phyloP scores from a whole-genome alignment of 352 stramenopile species.

The Phytophthora cactorum region DNA sequence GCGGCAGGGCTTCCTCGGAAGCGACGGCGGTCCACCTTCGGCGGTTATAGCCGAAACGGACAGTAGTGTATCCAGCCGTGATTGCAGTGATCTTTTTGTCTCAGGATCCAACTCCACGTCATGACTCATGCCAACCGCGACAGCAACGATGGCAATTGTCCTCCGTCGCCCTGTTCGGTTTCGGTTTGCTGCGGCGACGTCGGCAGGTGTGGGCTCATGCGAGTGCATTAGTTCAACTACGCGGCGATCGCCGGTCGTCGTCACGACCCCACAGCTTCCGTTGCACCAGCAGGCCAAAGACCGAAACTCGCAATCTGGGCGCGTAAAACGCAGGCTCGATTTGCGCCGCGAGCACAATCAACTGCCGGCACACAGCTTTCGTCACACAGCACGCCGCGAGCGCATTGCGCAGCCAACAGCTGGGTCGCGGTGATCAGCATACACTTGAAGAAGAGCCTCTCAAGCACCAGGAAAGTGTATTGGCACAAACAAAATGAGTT shows the following conservation, averaged over 20 bases:
- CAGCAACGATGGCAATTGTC: conserved; percentile 1
- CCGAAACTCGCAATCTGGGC: conserved; percentile 6
- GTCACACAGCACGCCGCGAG: conserved; percentile 3
- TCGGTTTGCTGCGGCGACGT: neutral
- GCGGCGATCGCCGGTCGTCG: conserved; percentile 6
- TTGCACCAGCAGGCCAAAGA: conserved; percentile 18
- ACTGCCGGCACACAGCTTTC: neutral
- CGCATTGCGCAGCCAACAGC: conserved; percentile 25
- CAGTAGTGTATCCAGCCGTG: conserved; percentile 1
- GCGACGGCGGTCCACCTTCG: too few species aligned
- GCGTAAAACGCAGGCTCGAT: too few species aligned
- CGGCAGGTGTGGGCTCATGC: neutral
- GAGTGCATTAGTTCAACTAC: too few species aligned
- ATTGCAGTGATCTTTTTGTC: conserved; percentile 4
- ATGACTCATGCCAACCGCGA: neutral
- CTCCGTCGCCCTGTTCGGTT: neutral
- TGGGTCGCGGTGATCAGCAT: conserved; percentile 26
- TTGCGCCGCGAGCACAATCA: conserved; percentile 14
- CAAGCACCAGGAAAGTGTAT: neutral
- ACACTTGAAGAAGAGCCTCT: neutral
- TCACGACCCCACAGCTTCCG: conserved; percentile 14
- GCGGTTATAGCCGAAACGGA: neutral
- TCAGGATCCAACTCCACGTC: conserved; percentile 1
- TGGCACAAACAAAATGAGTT: too few species aligned
- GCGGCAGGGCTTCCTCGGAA: neutral